Evolutionary conservation across 2,329 filamentous ascomycete species (phyloP).

Genomic region (Chaetomiaceae sp.): DNA sequence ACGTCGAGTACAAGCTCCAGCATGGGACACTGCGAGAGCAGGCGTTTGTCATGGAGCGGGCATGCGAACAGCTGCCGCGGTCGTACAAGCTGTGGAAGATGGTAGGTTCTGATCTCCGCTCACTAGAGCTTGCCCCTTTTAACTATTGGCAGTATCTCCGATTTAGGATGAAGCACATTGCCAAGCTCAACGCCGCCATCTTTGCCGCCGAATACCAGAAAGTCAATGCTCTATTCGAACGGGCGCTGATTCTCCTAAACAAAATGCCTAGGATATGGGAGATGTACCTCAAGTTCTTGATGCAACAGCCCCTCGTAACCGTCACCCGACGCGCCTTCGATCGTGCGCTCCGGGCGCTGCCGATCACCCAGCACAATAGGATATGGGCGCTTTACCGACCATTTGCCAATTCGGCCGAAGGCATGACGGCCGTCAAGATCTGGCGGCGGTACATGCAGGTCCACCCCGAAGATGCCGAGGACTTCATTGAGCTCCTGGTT

Average conservation of each 20-base stretch:
- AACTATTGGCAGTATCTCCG: constrained; percentile 65
- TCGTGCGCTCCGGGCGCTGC: constrained; percentile 82
- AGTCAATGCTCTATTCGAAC: constrained; percentile 91
- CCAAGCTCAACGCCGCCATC: constrained; percentile 75
- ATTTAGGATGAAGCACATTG: constrained; percentile 76
- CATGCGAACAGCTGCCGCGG: constrained; percentile 81
- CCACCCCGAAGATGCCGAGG: constrained; percentile 90
- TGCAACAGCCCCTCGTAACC: constrained; percentile 88
- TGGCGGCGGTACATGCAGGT: constrained; percentile 97
- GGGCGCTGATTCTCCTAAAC: constrained; percentile 86
- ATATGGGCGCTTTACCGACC: constrained; percentile 90
- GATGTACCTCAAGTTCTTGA: constrained; percentile 88
- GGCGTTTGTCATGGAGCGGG: constrained; percentile 81
- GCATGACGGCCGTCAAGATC: constrained; percentile 84
- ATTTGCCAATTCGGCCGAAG: constrained; percentile 87
- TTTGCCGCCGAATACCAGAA: constrained; percentile 81
- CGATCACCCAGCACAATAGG: constrained; percentile 90
- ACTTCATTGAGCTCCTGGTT: constrained; percentile 85
- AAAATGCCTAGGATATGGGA: constrained; percentile 99
- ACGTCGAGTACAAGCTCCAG: constrained; percentile 84
- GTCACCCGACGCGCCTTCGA: constrained; percentile 85
- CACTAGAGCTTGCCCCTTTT: constrained; percentile 6
- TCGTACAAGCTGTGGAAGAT: constrained; percentile 99
- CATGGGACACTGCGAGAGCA: constrained; percentile 84
- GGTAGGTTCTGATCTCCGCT: constrained; percentile 42